phyloP scores from a whole-genome alignment of 169 alveolate species.

The Miamiensis avidus region DNA sequence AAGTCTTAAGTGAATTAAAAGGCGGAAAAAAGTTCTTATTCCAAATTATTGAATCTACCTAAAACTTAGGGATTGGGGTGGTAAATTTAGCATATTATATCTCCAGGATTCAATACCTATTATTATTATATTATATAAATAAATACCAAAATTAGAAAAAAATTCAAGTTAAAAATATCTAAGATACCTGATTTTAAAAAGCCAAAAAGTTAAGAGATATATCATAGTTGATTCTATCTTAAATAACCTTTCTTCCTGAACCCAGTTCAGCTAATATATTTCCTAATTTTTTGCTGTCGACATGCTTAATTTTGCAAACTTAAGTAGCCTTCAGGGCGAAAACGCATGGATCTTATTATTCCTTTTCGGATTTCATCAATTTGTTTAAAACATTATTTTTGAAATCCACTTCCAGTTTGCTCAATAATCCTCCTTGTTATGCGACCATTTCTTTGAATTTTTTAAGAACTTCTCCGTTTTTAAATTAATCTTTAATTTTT shows the following conservation, averaged over 20 bases:
- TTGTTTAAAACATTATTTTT: conserved; percentile 16
- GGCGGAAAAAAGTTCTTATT: neutral
- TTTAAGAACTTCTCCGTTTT: conserved; percentile 51
- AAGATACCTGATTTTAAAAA: neutral
- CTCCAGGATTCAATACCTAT: neutral
- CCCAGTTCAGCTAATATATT: conserved; percentile 40
- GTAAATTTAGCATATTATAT: conserved; percentile 7
- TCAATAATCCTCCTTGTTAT: conserved; percentile 44
- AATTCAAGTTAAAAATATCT: neutral
- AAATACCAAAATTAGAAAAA: neutral
- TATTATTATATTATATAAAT: too few relatives aligned
- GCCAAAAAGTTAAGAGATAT: conserved; percentile 4
- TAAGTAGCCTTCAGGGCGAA: conserved; percentile 34
- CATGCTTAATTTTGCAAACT: conserved; percentile 23
- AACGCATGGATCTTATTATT: conserved; percentile 13
- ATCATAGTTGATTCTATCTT: conserved; percentile 30
- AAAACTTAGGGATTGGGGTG: neutral
- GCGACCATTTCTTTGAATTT: conserved; percentile 32
- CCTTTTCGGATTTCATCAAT: conserved; percentile 35
- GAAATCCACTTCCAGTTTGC: conserved; percentile 1
- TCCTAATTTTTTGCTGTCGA: conserved; percentile 37
- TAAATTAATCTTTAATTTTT: conserved; percentile 30
- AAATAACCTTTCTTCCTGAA: conserved; percentile 48
- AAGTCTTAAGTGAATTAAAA: neutral
- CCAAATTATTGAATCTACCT: neutral